Evolutionary conservation across 2,329 filamentous ascomycete species (phyloP).

Genomic region (Diaporthe eres): DNA sequence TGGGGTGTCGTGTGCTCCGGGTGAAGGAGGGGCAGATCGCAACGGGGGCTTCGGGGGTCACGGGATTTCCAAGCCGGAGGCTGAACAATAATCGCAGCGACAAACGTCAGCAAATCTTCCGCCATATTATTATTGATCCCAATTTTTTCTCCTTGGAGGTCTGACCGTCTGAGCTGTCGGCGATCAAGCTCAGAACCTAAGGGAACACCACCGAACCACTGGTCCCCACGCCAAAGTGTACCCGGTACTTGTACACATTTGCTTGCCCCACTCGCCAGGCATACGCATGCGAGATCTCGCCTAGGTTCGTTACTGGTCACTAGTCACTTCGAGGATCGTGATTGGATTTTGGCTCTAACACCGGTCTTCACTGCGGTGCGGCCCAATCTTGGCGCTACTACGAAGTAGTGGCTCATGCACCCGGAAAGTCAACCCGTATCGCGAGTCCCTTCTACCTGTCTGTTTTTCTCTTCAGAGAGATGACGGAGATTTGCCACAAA

Average conservation of each 20-base stretch:
- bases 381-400: conserved; percentile 18
- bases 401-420: conserved; percentile 13
- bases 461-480: background rate
- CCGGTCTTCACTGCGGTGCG: background rate
- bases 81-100: background rate
- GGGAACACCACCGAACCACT: conserved; percentile 9
- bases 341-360: conserved; percentile 1
- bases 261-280: background rate
- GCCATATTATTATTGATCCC: background rate
- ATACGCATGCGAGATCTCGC: background rate
- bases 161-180: background rate
- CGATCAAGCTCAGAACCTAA: background rate
- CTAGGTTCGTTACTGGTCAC: background rate
- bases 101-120: background rate
- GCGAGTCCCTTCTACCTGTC: background rate
- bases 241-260: background rate
- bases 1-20: conserved; percentile 2
- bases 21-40: conserved; percentile 20
- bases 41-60: background rate
- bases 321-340: background rate
- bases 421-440: background rate
- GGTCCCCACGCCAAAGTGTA: conserved; percentile 10
- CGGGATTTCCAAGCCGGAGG: conserved; percentile 20
- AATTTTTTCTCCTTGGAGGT: background rate
- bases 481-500: background rate